Conservation (phyloP, 148 eudicot genomes). For the Talinum fruticosum region DNA sequence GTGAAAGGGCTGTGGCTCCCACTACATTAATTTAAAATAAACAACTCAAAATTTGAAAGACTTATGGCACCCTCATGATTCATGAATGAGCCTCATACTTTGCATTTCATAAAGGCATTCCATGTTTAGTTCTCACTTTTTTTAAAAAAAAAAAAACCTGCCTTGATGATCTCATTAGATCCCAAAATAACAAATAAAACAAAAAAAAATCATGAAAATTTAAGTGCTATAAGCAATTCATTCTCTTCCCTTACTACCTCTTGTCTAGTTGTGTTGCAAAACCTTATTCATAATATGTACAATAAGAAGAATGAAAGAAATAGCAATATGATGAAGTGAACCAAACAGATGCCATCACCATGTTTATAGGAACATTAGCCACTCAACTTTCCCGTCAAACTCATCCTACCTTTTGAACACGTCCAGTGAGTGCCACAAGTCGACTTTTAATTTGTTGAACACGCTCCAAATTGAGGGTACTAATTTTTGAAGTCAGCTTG, state of each 20-base stretch:
- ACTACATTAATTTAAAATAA: no score
- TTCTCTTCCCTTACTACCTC: background rate
- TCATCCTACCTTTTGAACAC: constrained; percentile 80
- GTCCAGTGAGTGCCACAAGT: constrained; percentile 93
- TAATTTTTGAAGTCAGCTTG: constrained; percentile 92
- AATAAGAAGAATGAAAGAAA: background rate
- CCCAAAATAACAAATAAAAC: background rate
- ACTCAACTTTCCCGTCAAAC: background rate
- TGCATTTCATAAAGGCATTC: background rate
- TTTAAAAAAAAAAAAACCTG: no score
- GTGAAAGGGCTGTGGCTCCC: no score
- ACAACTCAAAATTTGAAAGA: no score
- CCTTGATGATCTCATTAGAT: background rate
- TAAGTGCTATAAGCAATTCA: background rate
- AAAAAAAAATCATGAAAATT: background rate
- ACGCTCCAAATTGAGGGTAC: constrained; percentile 96
- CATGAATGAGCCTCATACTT: no score
- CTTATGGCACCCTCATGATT: no score
- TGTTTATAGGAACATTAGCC: background rate
- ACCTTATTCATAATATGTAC: background rate
- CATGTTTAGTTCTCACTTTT: no score
- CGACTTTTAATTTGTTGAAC: constrained; percentile 98
- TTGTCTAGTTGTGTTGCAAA: background rate
- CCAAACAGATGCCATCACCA: background rate
- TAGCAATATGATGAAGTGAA: background rate